Evolutionary conservation across 1,284 basidiomycete species (phyloP).

Genomic region (Cutaneotrichosporon sp.): DNA sequence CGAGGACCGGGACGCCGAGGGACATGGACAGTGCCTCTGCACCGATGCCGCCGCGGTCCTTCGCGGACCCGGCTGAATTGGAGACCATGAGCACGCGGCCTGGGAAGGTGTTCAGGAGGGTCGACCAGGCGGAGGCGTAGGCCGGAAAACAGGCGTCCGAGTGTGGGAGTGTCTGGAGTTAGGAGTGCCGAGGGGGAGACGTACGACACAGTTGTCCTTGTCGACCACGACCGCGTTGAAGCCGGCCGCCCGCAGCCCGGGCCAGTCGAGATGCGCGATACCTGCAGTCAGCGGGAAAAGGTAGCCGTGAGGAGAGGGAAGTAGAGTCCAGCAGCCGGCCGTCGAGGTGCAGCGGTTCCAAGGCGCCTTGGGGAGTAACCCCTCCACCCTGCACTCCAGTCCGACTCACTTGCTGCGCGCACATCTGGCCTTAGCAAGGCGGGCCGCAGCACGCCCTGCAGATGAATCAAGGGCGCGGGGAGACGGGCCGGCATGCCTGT

Average conservation of each 20-base stretch:
- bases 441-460: slow-evolving; percentile 69
- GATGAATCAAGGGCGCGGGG: slow-evolving; percentile 67
- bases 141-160: slow-evolving; percentile 67
- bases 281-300: slow-evolving; percentile 59
- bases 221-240: slow-evolving; percentile 87
- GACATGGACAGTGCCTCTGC: slow-evolving; percentile 78
- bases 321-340: too few species aligned
- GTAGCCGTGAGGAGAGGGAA: too few species aligned
- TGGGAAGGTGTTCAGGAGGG: slow-evolving; percentile 69
- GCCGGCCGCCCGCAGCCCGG: slow-evolving; percentile 66
- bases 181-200: slow-evolving; percentile 28
- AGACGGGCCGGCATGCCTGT: slow-evolving; percentile 43
- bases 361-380: too few species aligned
- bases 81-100: slow-evolving; percentile 83
- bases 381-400: too few species aligned
- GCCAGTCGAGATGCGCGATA: slow-evolving; percentile 82
- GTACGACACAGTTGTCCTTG: slow-evolving; percentile 93
- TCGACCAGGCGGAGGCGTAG: slow-evolving; percentile 71
- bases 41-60: slow-evolving; percentile 73
- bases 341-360: too few species aligned
- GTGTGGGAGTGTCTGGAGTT: slow-evolving; percentile 67
- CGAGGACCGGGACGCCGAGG: slow-evolving; percentile 74
- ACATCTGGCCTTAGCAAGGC: slow-evolving; percentile 68
- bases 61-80: slow-evolving; percentile 80
- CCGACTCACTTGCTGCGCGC: slow-evolving; percentile 61